phyloP scores from a whole-genome alignment of 2,329 filamentous ascomycete genomes.

The Fusarium anguioides region DNA sequence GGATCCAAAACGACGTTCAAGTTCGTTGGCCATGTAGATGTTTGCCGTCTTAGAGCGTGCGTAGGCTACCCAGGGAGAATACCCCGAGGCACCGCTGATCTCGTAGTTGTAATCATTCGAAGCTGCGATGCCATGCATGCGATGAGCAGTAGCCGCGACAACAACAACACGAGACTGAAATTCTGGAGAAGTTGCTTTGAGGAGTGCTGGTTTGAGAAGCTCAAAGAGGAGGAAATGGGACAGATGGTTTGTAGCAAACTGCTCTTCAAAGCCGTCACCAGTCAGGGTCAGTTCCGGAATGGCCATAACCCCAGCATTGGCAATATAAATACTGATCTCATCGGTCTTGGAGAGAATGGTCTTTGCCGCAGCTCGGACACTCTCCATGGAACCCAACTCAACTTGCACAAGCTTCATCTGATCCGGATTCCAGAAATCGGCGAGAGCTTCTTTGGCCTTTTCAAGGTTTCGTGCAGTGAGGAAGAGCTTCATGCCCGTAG shows the following conservation, averaged over 20 bases:
- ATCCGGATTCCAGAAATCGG: constrained; percentile 16
- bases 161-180: constrained; percentile 10
- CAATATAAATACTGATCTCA: constrained; percentile 7
- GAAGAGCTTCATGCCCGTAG: constrained; percentile 49
- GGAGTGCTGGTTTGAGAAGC: neutral
- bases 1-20: constrained; percentile 2
- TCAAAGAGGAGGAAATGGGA: constrained; percentile 34
- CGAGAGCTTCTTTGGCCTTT: constrained; percentile 29
- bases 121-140: constrained; percentile 1
- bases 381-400: constrained; percentile 37
- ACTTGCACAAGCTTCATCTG: constrained; percentile 35
- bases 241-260: constrained; percentile 34
- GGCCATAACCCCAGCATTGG: constrained; percentile 42
- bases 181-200: neutral
- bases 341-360: neutral
- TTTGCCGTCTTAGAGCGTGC: constrained; percentile 13
- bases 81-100: neutral
- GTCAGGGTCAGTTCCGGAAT: constrained; percentile 8
- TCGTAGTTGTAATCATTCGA: constrained; percentile 10
- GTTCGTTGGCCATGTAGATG: constrained; percentile 11
- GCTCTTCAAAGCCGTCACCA: constrained; percentile 30
- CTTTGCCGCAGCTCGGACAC: constrained; percentile 1
- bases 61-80: constrained; percentile 4
- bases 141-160: constrained; percentile 5
- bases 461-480: constrained; percentile 35